These are phyloP conservation scores for Tetrapisispora fleetii DNA, from an alignment of 805 yeast species.

Conservation along the genomic window DNA sequence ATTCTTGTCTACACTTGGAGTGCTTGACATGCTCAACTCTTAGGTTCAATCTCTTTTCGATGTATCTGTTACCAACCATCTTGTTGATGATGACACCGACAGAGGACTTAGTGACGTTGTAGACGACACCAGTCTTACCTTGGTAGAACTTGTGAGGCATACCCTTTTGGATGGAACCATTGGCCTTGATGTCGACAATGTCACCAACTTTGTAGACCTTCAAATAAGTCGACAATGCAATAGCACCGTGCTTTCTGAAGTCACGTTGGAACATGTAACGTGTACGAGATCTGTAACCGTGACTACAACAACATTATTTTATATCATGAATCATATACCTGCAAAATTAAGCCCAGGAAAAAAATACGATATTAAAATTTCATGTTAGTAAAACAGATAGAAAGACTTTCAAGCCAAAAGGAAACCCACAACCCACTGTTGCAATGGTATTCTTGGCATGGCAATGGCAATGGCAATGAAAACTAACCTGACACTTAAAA, in stretches of 20 bases:
- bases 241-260: constrained; percentile 91
- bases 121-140: constrained; percentile 99
- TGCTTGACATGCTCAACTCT: constrained; percentile 99
- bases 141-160: constrained; percentile 99
- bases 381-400: background rate
- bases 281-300: constrained; percentile 99
- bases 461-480: no score
- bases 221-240: constrained; percentile 93
- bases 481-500: no score
- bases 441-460: no score
- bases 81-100: constrained; percentile 98
- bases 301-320: constrained; percentile 38
- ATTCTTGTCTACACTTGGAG: constrained; percentile 99
- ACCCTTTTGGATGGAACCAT: constrained; percentile 99
- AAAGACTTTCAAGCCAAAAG: background rate
- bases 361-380: background rate
- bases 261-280: constrained; percentile 99
- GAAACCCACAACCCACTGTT: background rate
- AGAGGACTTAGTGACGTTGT: constrained; percentile 97
- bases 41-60: constrained; percentile 97
- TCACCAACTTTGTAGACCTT: constrained; percentile 98
- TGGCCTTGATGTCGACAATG: constrained; percentile 98
- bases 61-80: constrained; percentile 97
- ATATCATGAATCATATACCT: background rate
- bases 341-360: background rate